phyloP scores from a whole-genome alignment of 441 rosid genomes.

The Erysimum cheiri region DNA sequence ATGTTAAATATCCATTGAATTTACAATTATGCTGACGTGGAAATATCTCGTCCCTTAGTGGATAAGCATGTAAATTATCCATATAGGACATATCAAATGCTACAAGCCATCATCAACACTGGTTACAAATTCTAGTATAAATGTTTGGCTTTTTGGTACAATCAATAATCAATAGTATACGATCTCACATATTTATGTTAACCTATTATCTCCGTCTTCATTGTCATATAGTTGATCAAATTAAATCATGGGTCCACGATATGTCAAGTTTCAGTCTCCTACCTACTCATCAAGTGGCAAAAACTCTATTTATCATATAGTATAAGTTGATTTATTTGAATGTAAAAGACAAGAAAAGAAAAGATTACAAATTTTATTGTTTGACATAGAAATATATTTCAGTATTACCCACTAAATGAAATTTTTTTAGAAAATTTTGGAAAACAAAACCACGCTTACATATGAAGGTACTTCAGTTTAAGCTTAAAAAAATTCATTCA shows the following conservation, averaged over 20 bases:
- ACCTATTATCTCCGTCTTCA: constrained; percentile 15
- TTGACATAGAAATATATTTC: neutral
- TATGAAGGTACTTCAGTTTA: too few relatives aligned
- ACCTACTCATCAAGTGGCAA: constrained; percentile 11
- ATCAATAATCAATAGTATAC: neutral
- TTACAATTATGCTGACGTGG: constrained; percentile 33
- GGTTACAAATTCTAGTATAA: constrained; percentile 6
- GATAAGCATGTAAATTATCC: constrained; percentile 33
- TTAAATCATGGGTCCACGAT: constrained; percentile 25
- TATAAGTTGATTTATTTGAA: too few relatives aligned
- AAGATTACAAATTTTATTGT: neutral
- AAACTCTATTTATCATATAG: too few relatives aligned
- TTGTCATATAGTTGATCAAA: too few relatives aligned
- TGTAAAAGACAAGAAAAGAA: too few relatives aligned
- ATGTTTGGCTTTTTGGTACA: constrained; percentile 3
- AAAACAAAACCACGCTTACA: too few relatives aligned
- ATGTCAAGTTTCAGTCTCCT: constrained; percentile 23
- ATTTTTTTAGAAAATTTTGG: too few relatives aligned
- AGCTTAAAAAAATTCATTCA: too few relatives aligned
- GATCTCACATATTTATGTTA: neutral
- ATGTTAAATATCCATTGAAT: neutral
- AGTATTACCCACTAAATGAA: too few relatives aligned
- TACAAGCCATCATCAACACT: constrained; percentile 10
- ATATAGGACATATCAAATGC: constrained; percentile 17
- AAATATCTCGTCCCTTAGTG: constrained; percentile 27